Conservation (phyloP, 768 basidiomycete species). For the Russula virescens region DNA sequence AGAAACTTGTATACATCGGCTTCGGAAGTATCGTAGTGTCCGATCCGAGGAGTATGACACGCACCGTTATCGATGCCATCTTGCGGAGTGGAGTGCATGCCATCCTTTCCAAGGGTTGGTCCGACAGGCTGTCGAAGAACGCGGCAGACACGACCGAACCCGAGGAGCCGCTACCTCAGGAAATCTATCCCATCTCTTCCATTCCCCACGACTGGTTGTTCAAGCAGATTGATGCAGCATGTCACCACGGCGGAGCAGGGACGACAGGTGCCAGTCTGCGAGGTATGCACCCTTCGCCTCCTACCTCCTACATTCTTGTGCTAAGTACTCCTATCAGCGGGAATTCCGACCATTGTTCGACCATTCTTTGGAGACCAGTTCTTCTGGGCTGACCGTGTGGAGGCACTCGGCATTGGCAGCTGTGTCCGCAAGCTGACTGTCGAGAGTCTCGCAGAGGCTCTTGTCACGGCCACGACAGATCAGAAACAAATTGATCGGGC, state of each 20-base stretch:
- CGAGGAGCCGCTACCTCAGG: conserved; percentile 65
- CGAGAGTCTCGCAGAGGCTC: conserved; percentile 68
- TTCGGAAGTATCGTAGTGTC: conserved; percentile 97
- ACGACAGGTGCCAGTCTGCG: conserved; percentile 92
- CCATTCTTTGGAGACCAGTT: conserved; percentile 99
- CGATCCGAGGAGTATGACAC: conserved; percentile 89
- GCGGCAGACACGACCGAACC: conserved; percentile 49
- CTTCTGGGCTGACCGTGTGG: conserved; percentile 98
- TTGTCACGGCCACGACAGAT: conserved; percentile 79
- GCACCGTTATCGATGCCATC: conserved; percentile 84
- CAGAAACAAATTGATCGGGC: conserved; percentile 85
- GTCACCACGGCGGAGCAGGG: conserved; percentile 96
- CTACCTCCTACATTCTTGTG: not conserved
- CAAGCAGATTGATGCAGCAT: conserved; percentile 88
- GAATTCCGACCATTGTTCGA: conserved; percentile 91
- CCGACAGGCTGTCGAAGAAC: conserved; percentile 74
- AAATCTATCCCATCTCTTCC: conserved; percentile 80
- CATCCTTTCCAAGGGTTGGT: conserved; percentile 98
- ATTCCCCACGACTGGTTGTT: conserved; percentile 98
- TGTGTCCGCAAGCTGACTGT: conserved; percentile 85
- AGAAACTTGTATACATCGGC: conserved; percentile 96
- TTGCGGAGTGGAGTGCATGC: conserved; percentile 81
- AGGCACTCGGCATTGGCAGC: conserved; percentile 87
- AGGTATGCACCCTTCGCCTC: conserved; percentile 44
- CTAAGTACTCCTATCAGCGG: conserved; percentile 44